Conservation (phyloP, 2,329 filamentous ascomycete genomes). For the Emmonsia crescens region DNA sequence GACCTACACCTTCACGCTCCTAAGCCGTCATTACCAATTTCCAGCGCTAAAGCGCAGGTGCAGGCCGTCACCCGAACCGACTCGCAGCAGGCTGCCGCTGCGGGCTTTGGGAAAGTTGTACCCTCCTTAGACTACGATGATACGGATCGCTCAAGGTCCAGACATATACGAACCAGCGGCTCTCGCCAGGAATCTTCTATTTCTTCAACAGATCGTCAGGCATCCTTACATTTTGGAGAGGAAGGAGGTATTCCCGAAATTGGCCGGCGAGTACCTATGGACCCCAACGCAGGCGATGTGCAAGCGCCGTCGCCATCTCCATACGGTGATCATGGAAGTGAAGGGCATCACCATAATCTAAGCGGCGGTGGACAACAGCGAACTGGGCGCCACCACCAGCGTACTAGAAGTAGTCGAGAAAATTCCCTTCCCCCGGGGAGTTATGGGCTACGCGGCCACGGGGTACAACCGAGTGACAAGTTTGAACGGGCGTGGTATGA, state of each 20-base stretch:
- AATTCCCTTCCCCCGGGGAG: slow-evolving; percentile 71
- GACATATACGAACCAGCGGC: slow-evolving; percentile 54
- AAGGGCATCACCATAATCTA: slow-evolving; percentile 36
- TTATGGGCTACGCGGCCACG: slow-evolving; percentile 87
- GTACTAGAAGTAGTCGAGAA: slow-evolving; percentile 62
- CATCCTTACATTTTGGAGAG: slow-evolving; percentile 52
- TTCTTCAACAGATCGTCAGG: slow-evolving; percentile 42
- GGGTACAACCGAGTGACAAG: slow-evolving; percentile 61
- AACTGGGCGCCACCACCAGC: slow-evolving; percentile 49
- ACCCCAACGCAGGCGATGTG: slow-evolving; percentile 83
- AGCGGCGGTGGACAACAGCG: slow-evolving; percentile 23
- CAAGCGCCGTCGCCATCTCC: slow-evolving; percentile 82
- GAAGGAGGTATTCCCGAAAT: slow-evolving; percentile 88
- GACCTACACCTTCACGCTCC: slow-evolving; percentile 83
- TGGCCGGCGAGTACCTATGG: slow-evolving; percentile 86
- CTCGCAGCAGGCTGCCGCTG: slow-evolving; percentile 74
- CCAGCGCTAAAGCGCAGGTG: slow-evolving; percentile 73
- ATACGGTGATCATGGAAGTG: slow-evolving; percentile 26
- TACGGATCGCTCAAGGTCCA: slow-evolving; percentile 41
- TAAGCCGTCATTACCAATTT: slow-evolving; percentile 70
- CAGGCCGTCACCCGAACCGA: slow-evolving; percentile 80
- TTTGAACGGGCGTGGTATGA: slow-evolving; percentile 88
- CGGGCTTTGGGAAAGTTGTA: slow-evolving; percentile 59
- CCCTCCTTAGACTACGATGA: slow-evolving; percentile 38
- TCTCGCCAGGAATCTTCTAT: slow-evolving; percentile 39